Evolutionary conservation across 169 alveolate genomes (phyloP), one percentile per base, ranked within the genome.

Genomic region (Cryptosporidium meleagridis): DNA sequence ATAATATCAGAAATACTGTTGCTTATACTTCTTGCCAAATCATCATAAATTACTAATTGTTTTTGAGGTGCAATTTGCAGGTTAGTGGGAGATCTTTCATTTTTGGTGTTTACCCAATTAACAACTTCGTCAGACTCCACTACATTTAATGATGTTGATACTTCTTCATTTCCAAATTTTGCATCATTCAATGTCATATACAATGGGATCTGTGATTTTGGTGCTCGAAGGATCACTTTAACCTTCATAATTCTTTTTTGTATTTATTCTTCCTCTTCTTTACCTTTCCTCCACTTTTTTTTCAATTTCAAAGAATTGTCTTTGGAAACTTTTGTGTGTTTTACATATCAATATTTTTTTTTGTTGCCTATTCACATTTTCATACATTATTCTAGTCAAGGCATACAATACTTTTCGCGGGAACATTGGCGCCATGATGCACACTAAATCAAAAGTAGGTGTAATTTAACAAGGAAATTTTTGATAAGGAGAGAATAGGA

Each of bases 221-320:
- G 89, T 33, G 89, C 89, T 9, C 89, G 75, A 21, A 80, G 75
- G 33, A 80, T 80, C 51, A 80, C 89, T 62, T 80, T 80, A 33
- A 80, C 89, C 62, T 80, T 80, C 89, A 80, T 80, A 23, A 48
- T 65, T 59, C 55, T 26, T 55, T 55, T 29, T 29, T 53, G 29
- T n/a, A 5, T 0, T 55, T 23, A 26, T n/a, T 55, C 29, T 55
- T 55, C 67, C 35, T 55, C 18, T 16, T 55, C 35, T 26, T 55
- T n/a, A 55, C 23, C 67, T 55, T n/a, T 26, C 67, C 35, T 55
- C 67, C 67, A 55, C 67, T 8, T 55, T 55, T 55, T 10, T 55
- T 41, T 41, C 2, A 41, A n/a, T 3, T 23, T 55, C 65, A 55
- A 55, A 55, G 48, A 55, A 8, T 55, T 26, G 10, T 55, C 35